A percentile compares a stretch with the other conserved stretches of the same genome.
These are phyloP conservation scores for Rosa persica DNA, from an alignment of 306 rosid species.

Conservation along the genomic window DNA sequence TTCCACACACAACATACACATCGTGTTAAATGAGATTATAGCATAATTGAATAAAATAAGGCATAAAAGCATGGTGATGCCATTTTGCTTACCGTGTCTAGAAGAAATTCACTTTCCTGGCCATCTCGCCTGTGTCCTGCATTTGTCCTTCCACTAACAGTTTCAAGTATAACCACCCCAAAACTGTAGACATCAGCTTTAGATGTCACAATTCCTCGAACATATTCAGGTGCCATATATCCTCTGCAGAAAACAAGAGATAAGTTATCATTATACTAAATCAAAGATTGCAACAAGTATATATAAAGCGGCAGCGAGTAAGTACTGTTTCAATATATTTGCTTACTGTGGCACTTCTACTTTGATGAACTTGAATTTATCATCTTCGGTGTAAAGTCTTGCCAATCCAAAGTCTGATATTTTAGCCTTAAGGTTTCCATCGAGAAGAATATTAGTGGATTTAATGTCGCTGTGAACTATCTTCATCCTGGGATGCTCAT, in stretches of 20 bases:
- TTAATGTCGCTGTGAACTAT: constrained; percentile 13
- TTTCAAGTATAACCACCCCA: not conserved
- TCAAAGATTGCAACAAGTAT: not conserved
- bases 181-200: constrained; percentile 3
- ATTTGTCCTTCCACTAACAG: constrained; percentile 8
- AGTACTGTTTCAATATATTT: too few species aligned
- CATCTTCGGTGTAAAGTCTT: not conserved
- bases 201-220: not conserved
- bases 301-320: too few species aligned
- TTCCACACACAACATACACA: too few species aligned
- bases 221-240: not conserved
- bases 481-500: not conserved
- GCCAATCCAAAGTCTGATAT: constrained; percentile 17
- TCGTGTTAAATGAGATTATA: too few species aligned
- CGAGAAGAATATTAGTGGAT: constrained; percentile 19
- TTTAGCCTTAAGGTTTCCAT: not conserved
- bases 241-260: not conserved
- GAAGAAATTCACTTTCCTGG: not conserved
- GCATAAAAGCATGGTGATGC: too few species aligned
- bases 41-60: too few species aligned
- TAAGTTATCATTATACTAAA: not conserved
- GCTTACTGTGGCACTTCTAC: not conserved
- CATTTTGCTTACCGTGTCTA: not conserved
- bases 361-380: not conserved
- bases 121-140: too few species aligned